Conservation (phyloP, 176 grass and related monocot species). For the Luzula sylvatica region DNA sequence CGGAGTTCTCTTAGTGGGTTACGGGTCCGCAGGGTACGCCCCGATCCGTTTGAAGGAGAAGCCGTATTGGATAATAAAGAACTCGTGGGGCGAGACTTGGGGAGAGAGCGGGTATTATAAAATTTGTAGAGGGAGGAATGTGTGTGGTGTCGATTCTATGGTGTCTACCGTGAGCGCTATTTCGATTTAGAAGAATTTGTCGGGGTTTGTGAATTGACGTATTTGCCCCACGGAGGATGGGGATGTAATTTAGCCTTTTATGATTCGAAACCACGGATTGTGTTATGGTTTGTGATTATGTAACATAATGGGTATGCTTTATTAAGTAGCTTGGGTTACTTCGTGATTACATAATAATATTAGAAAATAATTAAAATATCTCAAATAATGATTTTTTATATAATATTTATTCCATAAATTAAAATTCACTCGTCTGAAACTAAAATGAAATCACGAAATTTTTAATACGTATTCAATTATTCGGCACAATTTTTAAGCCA, state of each 20-base stretch:
- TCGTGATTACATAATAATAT: no score
- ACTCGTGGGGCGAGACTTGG: conserved; percentile 84
- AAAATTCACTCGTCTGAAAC: no score
- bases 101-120: conserved; percentile 73
- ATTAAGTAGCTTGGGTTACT: conserved; percentile 1
- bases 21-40: conserved; percentile 52
- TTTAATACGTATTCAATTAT: no score
- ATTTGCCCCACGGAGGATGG: conserved; percentile 8
- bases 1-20: conserved; percentile 74
- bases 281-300: conserved; percentile 13
- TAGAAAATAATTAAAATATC: no score
- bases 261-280: not conserved
- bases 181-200: conserved; percentile 29
- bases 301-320: no score
- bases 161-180: conserved; percentile 62
- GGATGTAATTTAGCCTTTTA: conserved; percentile 6
- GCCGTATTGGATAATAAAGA: conserved; percentile 96
- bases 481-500: no score
- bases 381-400: no score
- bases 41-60: conserved; percentile 77
- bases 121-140: conserved; percentile 53
- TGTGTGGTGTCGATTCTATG: conserved; percentile 70
- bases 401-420: no score
- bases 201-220: conserved; percentile 4
- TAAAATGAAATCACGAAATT: no score